Evolutionary conservation across 192 early-diverging fungal species (phyloP), one percentile per base, ranked within the genome.

Genomic region (Gryganskiella cystojenkinii): DNA sequence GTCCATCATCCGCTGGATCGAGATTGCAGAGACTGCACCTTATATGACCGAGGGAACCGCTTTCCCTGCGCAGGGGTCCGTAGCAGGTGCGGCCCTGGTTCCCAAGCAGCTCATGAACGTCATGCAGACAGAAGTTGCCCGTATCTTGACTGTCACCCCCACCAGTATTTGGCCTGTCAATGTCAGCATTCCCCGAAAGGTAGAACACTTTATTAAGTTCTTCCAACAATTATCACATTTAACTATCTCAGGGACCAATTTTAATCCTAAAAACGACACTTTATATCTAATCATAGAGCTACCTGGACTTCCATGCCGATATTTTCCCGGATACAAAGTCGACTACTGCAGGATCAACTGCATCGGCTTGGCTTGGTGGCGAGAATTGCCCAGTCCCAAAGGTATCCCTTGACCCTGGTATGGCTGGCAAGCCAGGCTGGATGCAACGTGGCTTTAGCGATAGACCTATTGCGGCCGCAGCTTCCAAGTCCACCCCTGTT

Each of bases 231-330:
- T n/a, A n/a, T n/a, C n/a, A n/a, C n/a, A n/a, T n/a, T n/a, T n/a
- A n/a, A n/a, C n/a, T n/a, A n/a, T n/a, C n/a, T n/a, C n/a, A n/a
- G n/a, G n/a, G n/a, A n/a, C n/a, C n/a, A n/a, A n/a, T n/a, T n/a
- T n/a, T n/a, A n/a, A n/a, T n/a, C n/a, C n/a, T n/a, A n/a, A n/a
- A n/a, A n/a, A n/a, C n/a, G n/a, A n/a, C n/a, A n/a, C n/a, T n/a
- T n/a, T n/a, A n/a, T n/a, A n/a, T n/a, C n/a, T n/a, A 35, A 7
- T 57, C 31, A 27, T 70, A 91, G 79, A 83, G 85, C 27, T 92
- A 95, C 63, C 81, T 92, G 14, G 94, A 95, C 56, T 98, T 95
- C 61, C 92, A 96, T 65, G 67, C 78, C 14, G 96, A 98, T 51
- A 69, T 98, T 15, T 98, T 91, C 67, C 96, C 96, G 22, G 92